Percentiles rank a stretch among this genome's conserved stretches.
These are phyloP conservation scores for Phytophthora citrophthora DNA, from an alignment of 352 stramenopile genomes.

Conservation along the genomic window DNA sequence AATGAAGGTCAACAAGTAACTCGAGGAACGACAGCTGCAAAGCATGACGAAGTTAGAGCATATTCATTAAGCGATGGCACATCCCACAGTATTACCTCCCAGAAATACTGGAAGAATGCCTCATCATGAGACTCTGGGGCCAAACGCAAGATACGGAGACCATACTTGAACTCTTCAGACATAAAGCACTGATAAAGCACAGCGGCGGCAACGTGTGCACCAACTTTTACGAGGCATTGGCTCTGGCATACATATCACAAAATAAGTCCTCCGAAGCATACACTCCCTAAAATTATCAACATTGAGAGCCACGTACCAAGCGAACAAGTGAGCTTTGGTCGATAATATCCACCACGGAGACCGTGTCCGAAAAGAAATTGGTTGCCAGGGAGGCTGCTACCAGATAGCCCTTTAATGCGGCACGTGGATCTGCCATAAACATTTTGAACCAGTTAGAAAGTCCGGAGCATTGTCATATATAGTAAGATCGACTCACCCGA, in stretches of 20 bases:
- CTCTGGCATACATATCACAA: constrained; percentile 43
- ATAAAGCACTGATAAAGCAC: constrained; percentile 88
- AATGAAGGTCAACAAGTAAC: constrained; percentile 79
- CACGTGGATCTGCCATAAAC: constrained; percentile 56
- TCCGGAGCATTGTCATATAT: not conserved
- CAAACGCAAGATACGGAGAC: constrained; percentile 77
- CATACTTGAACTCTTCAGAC: constrained; percentile 82
- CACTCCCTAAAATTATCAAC: not conserved
- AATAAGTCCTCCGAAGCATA: constrained; percentile 13
- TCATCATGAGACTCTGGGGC: constrained; percentile 76
- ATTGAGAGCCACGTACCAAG: constrained; percentile 49
- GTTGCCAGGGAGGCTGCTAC: constrained; percentile 79
- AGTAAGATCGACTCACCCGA: constrained; percentile 43
- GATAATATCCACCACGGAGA: constrained; percentile 78
- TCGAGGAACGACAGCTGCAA: constrained; percentile 79
- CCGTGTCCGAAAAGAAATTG: constrained; percentile 82
- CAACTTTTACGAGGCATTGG: constrained; percentile 84
- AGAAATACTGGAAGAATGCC: constrained; percentile 89
- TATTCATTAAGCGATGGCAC: not conserved
- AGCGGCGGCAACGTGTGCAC: constrained; percentile 79
- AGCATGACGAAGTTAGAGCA: constrained; percentile 8
- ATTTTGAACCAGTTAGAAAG: constrained; percentile 12
- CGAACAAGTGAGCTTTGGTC: constrained; percentile 86
- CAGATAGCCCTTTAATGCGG: constrained; percentile 76
- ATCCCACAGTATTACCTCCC: constrained; percentile 55